Conservation (phyloP, 1,284 basidiomycete species). For the Ganoderma lucidum region DNA sequence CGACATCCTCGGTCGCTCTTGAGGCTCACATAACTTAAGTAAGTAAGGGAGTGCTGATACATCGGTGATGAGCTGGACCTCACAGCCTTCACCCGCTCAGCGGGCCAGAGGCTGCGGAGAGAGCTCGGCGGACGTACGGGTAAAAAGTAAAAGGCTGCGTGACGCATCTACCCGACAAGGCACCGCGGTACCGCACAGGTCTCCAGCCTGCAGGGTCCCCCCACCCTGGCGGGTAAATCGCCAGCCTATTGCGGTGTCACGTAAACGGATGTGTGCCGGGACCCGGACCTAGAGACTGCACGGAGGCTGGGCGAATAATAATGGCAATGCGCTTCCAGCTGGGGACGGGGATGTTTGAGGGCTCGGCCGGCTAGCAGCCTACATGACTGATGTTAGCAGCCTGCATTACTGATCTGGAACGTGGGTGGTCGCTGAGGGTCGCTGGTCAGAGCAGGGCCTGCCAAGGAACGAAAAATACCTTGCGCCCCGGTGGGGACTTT, state of each 20-base stretch:
- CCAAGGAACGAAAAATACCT: background rate
- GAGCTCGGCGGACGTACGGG: background rate
- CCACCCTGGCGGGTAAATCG: background rate
- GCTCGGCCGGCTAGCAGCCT: background rate
- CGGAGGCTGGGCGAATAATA: background rate
- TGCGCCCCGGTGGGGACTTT: background rate
- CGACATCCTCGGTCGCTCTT: background rate
- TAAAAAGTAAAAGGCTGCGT: background rate
- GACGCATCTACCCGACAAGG: constrained; percentile 3
- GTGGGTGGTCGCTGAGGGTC: background rate
- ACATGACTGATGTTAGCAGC: background rate
- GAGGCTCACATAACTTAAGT: background rate
- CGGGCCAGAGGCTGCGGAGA: background rate
- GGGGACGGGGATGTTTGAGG: background rate
- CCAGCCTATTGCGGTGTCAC: background rate
- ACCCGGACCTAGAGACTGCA: background rate
- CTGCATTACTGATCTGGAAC: background rate
- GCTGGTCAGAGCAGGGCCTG: background rate
- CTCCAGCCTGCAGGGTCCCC: background rate
- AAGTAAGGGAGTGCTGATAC: background rate
- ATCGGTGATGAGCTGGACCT: background rate
- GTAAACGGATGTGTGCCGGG: background rate
- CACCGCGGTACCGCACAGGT: constrained; percentile 2
- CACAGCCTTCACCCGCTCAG: background rate
- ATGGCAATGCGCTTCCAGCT: background rate